Base-by-base conservation (phyloP, 2,329 filamentous ascomycete genomes). In the Aspergillus persii region DNA sequence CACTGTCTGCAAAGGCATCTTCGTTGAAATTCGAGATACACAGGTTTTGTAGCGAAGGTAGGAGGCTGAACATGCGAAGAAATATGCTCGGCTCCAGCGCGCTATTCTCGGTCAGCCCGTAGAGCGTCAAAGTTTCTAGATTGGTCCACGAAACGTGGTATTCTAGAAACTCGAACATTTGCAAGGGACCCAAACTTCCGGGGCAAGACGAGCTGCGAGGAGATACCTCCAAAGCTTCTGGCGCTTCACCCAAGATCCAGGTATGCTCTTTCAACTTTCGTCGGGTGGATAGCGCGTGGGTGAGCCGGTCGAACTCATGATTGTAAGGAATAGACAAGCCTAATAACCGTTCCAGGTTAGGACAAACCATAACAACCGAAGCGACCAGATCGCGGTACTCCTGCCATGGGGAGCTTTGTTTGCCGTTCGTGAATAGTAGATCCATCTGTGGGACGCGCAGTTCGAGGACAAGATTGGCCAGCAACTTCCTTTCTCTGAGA, bases 321-420 rank as follows among this genome's bases (percentile, higher is more conserved):
- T 77, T 76, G 63, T 82, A 84, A 2, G 81, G 77, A n/a, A 82
- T 72, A 52, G 80, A 77, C 57, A 85, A 80, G 5, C 84, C 84
- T 33, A 80, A 68, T 7, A 87, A 70, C 29, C 78, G 77, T 69
- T 86, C 83, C 26, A 87, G 70, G 60, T 83, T 84, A 7, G 84
- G 83, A 64, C 83, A 86, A 2, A 80, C 79, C 79, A 85, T 84
- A 33, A 87, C 81, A 41, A 87, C 74, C 1, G 83, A 84, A 5
- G 83, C 81, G 18, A 86, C 70, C 18, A 81, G 60, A 58, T 84
- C 80, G 48, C 81, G 73, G 54, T 84, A 81, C 52, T 81, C 79
- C 65, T 82, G 76, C 66, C 76, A 77, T 59, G 78, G 69, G 27
- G 68, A 61, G 59, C 74, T 73, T 50, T 77, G 73, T 58, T 77